Evolutionary conservation across 345 rosid species (phyloP).

Genomic region (Populus nigra): DNA sequence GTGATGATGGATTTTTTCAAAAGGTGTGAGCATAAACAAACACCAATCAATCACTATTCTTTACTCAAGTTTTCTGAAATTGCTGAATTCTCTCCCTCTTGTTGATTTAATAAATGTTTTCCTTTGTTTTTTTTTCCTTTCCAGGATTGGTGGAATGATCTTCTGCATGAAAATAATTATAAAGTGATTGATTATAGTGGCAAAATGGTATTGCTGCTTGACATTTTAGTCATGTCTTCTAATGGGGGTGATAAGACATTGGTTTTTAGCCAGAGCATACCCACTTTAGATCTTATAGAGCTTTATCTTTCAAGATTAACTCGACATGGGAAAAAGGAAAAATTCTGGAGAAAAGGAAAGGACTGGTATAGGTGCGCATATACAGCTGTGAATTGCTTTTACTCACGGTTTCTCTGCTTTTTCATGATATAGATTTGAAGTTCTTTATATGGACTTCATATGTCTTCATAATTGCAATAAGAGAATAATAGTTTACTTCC

Average conservation of each 20-base stretch:
- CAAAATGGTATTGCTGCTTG: constrained; percentile 95
- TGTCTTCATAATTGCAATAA: background rate
- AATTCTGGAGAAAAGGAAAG: constrained; percentile 91
- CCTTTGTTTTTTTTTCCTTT: constrained; percentile 1
- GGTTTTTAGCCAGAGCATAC: constrained; percentile 98
- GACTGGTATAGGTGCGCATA: constrained; percentile 95
- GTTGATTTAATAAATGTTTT: background rate
- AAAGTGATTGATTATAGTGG: constrained; percentile 77
- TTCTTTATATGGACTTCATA: background rate
- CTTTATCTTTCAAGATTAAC: constrained; percentile 78
- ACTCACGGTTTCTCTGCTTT: background rate
- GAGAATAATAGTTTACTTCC: constrained; percentile 1
- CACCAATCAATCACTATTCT: background rate
- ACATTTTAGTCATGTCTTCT: constrained; percentile 74
- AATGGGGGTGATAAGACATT: constrained; percentile 82
- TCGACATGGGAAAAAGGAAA: constrained; percentile 67
- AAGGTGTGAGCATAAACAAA: constrained; percentile 46
- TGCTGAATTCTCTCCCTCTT: background rate
- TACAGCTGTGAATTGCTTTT: background rate
- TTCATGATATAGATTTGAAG: background rate
- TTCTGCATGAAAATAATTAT: constrained; percentile 68
- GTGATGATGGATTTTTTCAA: constrained; percentile 54
- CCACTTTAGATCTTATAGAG: constrained; percentile 95
- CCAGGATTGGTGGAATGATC: constrained; percentile 98
- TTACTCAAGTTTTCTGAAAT: background rate